Conservation (phyloP, 2,329 filamentous ascomycete species). For the Claviceps capensis region DNA sequence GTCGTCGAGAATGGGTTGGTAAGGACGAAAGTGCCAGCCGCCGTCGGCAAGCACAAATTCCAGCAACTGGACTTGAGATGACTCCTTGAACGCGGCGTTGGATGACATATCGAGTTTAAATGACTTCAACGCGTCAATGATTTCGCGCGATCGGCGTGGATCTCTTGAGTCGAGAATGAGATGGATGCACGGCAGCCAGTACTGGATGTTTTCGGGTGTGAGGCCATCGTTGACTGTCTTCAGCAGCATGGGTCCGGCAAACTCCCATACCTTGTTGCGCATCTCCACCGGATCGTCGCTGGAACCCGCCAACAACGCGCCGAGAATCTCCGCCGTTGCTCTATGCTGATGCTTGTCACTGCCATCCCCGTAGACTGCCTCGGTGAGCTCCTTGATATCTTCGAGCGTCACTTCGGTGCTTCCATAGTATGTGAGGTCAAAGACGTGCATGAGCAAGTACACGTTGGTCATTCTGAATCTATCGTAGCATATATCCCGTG, state of each 20-base stretch:
- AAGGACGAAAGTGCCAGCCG: conserved; percentile 92
- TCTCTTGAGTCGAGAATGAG: conserved; percentile 81
- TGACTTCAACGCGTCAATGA: conserved; percentile 67
- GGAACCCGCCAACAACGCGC: conserved; percentile 68
- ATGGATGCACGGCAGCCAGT: conserved; percentile 92
- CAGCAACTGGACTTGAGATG: conserved; percentile 83
- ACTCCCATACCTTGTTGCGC: conserved; percentile 70
- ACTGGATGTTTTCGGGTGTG: conserved; percentile 85
- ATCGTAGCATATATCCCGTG: conserved; percentile 66
- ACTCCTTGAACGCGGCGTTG: conserved; percentile 97
- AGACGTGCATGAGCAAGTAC: conserved; percentile 75
- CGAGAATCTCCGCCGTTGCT: conserved; percentile 86
- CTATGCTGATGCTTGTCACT: conserved; percentile 96
- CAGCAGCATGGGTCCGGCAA: conserved; percentile 77
- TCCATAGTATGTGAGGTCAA: conserved; percentile 76
- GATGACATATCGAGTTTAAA: conserved; percentile 90
- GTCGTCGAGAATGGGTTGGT: conserved; percentile 76
- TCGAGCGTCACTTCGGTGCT: conserved; percentile 67
- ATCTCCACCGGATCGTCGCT: conserved; percentile 63
- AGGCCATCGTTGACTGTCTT: conserved; percentile 80
- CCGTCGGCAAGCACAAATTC: conserved; percentile 77
- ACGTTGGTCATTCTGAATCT: conserved; percentile 82
- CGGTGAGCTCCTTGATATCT: conserved; percentile 71
- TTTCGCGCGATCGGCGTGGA: conserved; percentile 72
- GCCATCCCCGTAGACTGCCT: conserved; percentile 74